Percentiles rank a stretch among this genome's conserved stretches.
These are phyloP conservation scores for Saccharomyces hybrid DNA, from an alignment of 1,139 yeast species.

Conservation along the genomic window DNA sequence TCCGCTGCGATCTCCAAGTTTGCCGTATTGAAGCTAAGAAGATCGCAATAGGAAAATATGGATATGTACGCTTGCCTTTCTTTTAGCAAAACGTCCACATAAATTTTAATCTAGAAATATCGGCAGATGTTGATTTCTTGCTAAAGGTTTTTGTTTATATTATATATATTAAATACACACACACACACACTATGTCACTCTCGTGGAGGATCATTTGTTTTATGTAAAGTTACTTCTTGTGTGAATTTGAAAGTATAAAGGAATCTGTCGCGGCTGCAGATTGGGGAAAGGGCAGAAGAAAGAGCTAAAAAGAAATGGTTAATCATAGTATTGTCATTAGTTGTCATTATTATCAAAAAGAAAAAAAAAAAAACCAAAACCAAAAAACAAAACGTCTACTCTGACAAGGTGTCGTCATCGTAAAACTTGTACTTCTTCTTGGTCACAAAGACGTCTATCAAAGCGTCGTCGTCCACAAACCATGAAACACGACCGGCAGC, in stretches of 20 bases:
- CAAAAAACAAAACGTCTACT: not conserved
- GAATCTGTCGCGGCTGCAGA: not conserved
- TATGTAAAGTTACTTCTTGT: not conserved
- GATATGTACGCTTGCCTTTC: not conserved
- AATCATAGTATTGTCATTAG: not conserved
- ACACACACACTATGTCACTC: not conserved
- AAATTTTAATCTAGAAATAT: not conserved
- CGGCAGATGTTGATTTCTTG: not conserved
- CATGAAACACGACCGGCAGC: constrained; percentile 96
- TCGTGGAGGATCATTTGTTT: not conserved
- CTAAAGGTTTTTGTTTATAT: not conserved
- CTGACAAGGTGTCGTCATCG: constrained; percentile 9
- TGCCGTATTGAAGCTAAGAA: too few species aligned
- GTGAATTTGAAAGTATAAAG: not conserved
- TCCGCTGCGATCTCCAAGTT: too few species aligned
- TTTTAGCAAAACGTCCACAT: not conserved
- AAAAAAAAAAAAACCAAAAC: not conserved
- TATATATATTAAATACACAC: not conserved
- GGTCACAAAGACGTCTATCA: constrained; percentile 49
- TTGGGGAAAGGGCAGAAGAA: not conserved
- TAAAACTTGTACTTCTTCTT: constrained; percentile 30
- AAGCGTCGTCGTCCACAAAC: constrained; percentile 96
- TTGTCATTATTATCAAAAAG: not conserved
- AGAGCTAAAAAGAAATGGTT: not conserved
- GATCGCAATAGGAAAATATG: too few species aligned